Conservation (phyloP, 805 yeast genomes). For the Blastobotrys parvus region DNA sequence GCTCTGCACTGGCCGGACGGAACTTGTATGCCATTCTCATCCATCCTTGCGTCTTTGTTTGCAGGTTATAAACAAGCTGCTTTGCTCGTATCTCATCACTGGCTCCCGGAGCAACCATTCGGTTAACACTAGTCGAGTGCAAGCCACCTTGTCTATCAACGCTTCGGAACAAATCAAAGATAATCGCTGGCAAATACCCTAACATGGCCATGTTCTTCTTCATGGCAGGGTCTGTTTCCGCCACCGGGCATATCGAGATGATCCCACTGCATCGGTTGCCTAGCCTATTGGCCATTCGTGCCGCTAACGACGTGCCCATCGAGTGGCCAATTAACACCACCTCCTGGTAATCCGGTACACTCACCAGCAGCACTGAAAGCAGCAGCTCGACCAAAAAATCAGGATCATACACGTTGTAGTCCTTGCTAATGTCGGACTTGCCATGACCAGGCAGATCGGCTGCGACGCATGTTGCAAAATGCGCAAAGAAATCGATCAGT, state of each 20-base stretch:
- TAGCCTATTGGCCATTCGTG: conserved; percentile 34
- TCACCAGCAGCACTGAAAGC: conserved; percentile 28
- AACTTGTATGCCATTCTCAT: conserved; percentile 48
- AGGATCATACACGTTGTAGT: conserved; percentile 33
- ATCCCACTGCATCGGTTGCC: conserved; percentile 25
- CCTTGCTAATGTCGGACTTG: conserved; percentile 18
- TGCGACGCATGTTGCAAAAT: conserved; percentile 55
- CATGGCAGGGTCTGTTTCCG: conserved; percentile 13
- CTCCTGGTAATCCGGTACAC: conserved; percentile 21
- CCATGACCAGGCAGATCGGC: conserved; percentile 92
- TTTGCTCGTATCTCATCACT: conserved; percentile 36
- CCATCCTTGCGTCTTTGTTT: conserved; percentile 46
- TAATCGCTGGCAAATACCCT: conserved; percentile 21
- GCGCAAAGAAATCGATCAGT: conserved; percentile 52
- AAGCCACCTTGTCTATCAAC: conserved; percentile 59
- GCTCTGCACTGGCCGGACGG: conserved; percentile 34
- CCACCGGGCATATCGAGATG: conserved; percentile 30
- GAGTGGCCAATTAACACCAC: conserved; percentile 55
- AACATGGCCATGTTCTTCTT: conserved; percentile 15
- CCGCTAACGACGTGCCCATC: conserved; percentile 55
- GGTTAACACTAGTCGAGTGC: conserved; percentile 47
- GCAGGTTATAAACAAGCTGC: conserved; percentile 67
- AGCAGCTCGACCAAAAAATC: conserved; percentile 34
- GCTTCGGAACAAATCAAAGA: conserved; percentile 49
- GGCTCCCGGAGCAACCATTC: conserved; percentile 37